Conservation (phyloP, 192 early-diverging fungal species). For the Coemansia sp. region DNA sequence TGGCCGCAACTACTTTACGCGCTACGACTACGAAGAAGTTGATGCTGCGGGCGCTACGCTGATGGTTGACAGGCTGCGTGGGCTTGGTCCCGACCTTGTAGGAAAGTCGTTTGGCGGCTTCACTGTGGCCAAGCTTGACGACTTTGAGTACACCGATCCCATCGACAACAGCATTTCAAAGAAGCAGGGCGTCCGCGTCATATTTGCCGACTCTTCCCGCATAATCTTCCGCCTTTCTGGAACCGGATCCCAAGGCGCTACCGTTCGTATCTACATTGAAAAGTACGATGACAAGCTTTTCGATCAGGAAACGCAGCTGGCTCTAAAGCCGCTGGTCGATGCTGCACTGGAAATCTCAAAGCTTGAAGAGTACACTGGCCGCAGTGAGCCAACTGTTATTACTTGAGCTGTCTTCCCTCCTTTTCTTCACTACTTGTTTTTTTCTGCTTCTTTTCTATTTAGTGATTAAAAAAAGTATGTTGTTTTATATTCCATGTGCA, state of each 20-base stretch:
- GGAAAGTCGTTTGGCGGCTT: constrained; percentile 64
- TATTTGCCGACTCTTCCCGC: constrained; percentile 90
- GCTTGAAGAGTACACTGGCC: constrained; percentile 80
- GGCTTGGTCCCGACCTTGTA: constrained; percentile 52
- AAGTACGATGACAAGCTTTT: constrained; percentile 66
- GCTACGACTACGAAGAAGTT: constrained; percentile 98
- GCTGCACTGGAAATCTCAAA: constrained; percentile 75
- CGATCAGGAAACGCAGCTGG: constrained; percentile 73
- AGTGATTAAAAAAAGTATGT: too few relatives aligned
- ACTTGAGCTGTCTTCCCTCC: constrained; percentile 51
- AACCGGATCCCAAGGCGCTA: constrained; percentile 94
- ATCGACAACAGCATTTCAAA: constrained; percentile 82
- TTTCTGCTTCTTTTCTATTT: not conserved
- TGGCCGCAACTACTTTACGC: constrained; percentile 94
- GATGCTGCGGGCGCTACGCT: constrained; percentile 71
- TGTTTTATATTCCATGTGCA: too few relatives aligned
- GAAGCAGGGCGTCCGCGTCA: constrained; percentile 87
- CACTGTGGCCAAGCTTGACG: constrained; percentile 64
- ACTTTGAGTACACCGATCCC: constrained; percentile 95
- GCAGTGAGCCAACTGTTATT: constrained; percentile 88
- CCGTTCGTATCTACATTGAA: constrained; percentile 94
- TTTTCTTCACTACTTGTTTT: not conserved
- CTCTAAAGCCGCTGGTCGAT: constrained; percentile 85
- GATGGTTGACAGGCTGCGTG: constrained; percentile 76
- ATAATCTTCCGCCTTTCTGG: constrained; percentile 91